phyloP scores from a whole-genome alignment of 106 monocot genomes.

The Phalaenopsis aphrodite region DNA sequence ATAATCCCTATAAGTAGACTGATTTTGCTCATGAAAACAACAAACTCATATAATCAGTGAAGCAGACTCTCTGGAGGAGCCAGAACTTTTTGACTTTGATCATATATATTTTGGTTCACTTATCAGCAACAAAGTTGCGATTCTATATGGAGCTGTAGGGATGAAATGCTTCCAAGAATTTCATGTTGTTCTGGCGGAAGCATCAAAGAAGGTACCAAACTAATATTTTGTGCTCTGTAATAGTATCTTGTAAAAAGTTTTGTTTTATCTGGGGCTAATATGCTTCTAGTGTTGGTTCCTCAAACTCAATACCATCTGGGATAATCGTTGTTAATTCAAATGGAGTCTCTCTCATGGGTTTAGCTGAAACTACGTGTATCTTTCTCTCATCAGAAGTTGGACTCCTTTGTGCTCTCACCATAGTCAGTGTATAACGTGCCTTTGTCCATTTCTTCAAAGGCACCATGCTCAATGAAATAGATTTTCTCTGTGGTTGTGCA shows the following conservation, averaged over 20 bases:
- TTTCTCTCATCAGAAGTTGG: no score
- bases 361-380: no score
- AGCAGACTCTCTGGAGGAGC: constrained; percentile 24
- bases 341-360: no score
- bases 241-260: not conserved
- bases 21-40: not conserved
- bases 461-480: no score
- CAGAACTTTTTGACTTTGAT: constrained; percentile 91
- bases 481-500: no score
- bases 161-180: constrained; percentile 86
- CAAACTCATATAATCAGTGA: constrained; percentile 17
- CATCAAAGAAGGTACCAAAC: constrained; percentile 52
- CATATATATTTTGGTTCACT: constrained; percentile 50
- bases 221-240: not conserved
- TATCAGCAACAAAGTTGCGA: constrained; percentile 26
- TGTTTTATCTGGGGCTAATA: not conserved
- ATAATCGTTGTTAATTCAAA: no score
- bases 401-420: no score
- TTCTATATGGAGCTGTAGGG: constrained; percentile 88
- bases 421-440: no score
- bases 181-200: constrained; percentile 53
- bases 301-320: no score
- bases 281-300: no score
- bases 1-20: not conserved
- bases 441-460: no score